Percentiles rank a stretch among this genome's conserved stretches.
Conservation (phyloP, 2,329 filamentous ascomycete species). For the Fusarium brachygibbosum region DNA sequence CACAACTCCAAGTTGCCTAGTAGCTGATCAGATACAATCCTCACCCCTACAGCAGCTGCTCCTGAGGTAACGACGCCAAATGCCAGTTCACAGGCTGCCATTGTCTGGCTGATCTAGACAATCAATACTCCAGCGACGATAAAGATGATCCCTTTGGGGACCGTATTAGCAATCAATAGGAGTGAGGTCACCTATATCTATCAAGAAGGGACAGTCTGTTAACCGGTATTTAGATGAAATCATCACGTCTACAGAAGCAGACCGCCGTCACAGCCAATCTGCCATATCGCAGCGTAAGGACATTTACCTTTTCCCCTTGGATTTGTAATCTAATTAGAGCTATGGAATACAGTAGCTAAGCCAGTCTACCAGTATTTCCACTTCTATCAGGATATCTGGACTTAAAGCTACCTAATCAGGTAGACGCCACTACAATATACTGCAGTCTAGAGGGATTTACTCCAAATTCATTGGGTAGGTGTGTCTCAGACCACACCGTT, state of each 20-base stretch:
- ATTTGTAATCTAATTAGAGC: no score
- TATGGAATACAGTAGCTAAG: no score
- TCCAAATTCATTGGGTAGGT: no score
- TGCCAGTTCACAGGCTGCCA: slow-evolving; percentile 78
- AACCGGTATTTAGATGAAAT: slow-evolving; percentile 83
- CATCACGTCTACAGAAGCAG: slow-evolving; percentile 74
- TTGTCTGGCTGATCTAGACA: slow-evolving; percentile 77
- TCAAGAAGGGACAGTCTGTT: slow-evolving; percentile 81
- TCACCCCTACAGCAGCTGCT: slow-evolving; percentile 77
- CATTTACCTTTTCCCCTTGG: slow-evolving; percentile 83
- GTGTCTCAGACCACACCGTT: no score
- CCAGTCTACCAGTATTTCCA: no score
- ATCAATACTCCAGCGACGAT: slow-evolving; percentile 64
- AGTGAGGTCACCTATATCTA: slow-evolving; percentile 72
- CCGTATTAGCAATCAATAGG: slow-evolving; percentile 55
- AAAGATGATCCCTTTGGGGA: slow-evolving; percentile 52
- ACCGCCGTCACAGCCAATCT: slow-evolving; percentile 70
- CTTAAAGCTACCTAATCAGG: no score
- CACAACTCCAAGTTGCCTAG: no score
- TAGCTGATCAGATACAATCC: no score
- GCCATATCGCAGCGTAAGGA: slow-evolving; percentile 74
- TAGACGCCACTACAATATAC: no score
- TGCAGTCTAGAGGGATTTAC: no score
- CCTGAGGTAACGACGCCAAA: slow-evolving; percentile 71
- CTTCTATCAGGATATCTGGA: no score